Conservation (phyloP, 2,329 filamentous ascomycete species). For the Colletotrichum sp. region DNA sequence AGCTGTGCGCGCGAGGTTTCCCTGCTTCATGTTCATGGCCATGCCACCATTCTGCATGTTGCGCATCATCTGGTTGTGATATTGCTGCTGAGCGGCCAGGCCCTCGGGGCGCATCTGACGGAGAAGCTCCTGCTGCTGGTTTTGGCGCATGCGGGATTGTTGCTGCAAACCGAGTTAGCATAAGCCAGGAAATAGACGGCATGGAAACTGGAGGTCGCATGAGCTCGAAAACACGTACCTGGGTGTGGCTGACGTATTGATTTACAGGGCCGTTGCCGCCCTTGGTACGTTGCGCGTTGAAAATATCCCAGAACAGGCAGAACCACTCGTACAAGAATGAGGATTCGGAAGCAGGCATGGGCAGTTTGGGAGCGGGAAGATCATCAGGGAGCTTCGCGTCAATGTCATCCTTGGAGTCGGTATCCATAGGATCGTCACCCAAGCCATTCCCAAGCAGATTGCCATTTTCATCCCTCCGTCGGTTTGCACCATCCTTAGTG, state of each 20-base stretch:
- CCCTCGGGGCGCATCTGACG: conserved; percentile 69
- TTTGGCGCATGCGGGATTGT: conserved; percentile 76
- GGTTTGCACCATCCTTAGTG: conserved; percentile 71
- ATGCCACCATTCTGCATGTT: conserved; percentile 67
- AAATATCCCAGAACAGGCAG: conserved; percentile 96
- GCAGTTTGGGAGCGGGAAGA: conserved; percentile 76
- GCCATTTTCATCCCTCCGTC: conserved; percentile 69
- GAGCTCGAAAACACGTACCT: conserved; percentile 61
- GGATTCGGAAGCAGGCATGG: conserved; percentile 67
- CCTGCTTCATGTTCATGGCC: conserved; percentile 62
- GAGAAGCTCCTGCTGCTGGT: conserved; percentile 77
- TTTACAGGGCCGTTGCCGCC: conserved; percentile 67
- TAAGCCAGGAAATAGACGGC: conserved; percentile 24
- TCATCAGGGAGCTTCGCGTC: conserved; percentile 79
- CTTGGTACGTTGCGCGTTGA: conserved; percentile 78
- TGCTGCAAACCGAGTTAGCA: conserved; percentile 45
- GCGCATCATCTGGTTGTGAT: conserved; percentile 70
- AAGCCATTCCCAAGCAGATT: conserved; percentile 71
- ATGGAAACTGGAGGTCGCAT: conserved; percentile 14
- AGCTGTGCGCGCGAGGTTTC: conserved; percentile 72
- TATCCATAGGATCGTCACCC: conserved; percentile 79
- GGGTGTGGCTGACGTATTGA: conserved; percentile 82
- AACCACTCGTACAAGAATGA: conserved; percentile 99
- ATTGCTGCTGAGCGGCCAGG: conserved; percentile 58
- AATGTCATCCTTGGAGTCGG: conserved; percentile 80